Percentiles rank a stretch among this genome's conserved stretches.
These are phyloP conservation scores for Fraxinus cuspidata DNA, from an alignment of 257 asterid species.

Conservation along the genomic window DNA sequence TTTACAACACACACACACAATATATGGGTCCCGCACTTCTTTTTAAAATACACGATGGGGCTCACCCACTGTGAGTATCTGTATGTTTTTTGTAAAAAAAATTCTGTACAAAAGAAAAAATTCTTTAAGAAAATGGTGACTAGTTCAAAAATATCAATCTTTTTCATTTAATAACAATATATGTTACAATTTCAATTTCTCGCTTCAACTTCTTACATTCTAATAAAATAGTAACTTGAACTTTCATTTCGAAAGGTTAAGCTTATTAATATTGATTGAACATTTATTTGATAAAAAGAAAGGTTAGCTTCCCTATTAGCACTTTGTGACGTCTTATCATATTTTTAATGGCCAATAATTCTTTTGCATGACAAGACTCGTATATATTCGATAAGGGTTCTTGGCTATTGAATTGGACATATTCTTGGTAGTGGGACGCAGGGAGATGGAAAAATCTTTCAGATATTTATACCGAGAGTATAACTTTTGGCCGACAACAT, in stretches of 20 bases:
- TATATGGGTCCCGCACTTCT: too few species aligned
- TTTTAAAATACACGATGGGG: too few species aligned
- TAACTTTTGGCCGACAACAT: slow-evolving; percentile 39
- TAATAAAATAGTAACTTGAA: too few species aligned
- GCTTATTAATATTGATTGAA: neutral
- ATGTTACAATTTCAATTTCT: too few species aligned
- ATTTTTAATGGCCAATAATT: slow-evolving; percentile 11
- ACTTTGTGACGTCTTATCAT: slow-evolving; percentile 15
- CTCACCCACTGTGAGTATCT: too few species aligned
- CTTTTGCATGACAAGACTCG: slow-evolving; percentile 26
- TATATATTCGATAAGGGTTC: slow-evolving; percentile 12
- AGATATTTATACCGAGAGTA: neutral
- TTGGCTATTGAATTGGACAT: slow-evolving; percentile 7
- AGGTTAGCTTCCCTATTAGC: neutral
- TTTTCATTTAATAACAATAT: neutral
- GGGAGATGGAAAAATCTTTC: neutral
- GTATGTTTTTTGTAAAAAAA: too few species aligned
- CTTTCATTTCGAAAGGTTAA: too few species aligned
- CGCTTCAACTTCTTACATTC: too few species aligned
- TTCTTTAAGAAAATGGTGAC: too few species aligned
- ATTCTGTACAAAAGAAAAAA: too few species aligned
- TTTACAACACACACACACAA: too few species aligned
- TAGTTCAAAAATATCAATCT: neutral
- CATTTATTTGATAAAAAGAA: slow-evolving; percentile 27
- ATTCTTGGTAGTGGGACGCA: slow-evolving; percentile 19